Conservation (phyloP, 345 rosid genomes). For the Fremontodendron californicum region DNA sequence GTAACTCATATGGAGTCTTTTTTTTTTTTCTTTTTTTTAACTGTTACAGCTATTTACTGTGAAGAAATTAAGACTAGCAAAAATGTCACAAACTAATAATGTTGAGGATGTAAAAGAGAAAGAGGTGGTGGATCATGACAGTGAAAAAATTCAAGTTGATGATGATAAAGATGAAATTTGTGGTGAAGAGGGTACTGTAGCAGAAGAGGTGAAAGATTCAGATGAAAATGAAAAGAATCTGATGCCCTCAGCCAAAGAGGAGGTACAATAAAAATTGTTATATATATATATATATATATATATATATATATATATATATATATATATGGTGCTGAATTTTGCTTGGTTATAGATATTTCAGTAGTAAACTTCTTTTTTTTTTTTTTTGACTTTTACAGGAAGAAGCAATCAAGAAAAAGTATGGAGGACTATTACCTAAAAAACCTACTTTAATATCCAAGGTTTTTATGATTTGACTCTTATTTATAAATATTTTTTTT, state of each 20-base stretch:
- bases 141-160: conserved; percentile 11
- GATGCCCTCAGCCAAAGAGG: conserved; percentile 33
- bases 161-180: conserved; percentile 7
- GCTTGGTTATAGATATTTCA: background rate
- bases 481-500: background rate
- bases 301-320: too few species aligned
- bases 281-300: too few species aligned
- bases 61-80: background rate
- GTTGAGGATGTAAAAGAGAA: conserved; percentile 37
- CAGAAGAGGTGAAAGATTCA: conserved; percentile 17
- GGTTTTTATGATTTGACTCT: conserved; percentile 29
- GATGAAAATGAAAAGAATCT: conserved; percentile 24
- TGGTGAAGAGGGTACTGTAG: background rate
- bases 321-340: background rate
- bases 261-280: background rate
- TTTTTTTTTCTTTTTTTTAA: too few species aligned
- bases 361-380: background rate
- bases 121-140: conserved; percentile 23
- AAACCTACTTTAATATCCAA: conserved; percentile 77
- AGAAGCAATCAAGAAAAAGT: conserved; percentile 59
- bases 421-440: conserved; percentile 65
- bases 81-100: conserved; percentile 25
- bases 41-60: background rate
- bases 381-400: conserved; percentile 34
- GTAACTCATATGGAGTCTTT: background rate